phyloP scores from a whole-genome alignment of 1,139 yeast genomes.

The Kodamaea derodonti region DNA sequence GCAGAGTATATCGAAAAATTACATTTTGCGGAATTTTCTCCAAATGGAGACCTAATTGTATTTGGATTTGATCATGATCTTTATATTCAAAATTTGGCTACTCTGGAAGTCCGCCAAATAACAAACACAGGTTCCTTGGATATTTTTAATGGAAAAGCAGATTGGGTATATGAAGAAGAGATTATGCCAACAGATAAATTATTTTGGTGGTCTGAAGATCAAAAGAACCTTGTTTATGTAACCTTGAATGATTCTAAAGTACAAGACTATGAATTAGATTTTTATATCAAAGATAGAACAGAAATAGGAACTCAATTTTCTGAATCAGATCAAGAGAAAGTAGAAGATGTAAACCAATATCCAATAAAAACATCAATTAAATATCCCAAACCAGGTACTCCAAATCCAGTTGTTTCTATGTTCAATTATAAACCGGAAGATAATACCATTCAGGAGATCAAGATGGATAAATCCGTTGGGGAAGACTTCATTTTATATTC shows the following conservation, averaged over 20 bases:
- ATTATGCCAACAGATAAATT: constrained; percentile 62
- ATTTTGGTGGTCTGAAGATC: constrained; percentile 87
- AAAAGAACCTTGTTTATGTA: constrained; percentile 58
- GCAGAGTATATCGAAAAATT: constrained; percentile 20
- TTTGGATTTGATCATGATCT: constrained; percentile 66
- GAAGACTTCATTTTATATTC: constrained; percentile 63
- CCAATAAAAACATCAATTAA: constrained; percentile 52
- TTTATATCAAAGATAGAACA: constrained; percentile 43
- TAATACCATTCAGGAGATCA: constrained; percentile 16
- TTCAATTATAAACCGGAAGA: constrained; percentile 38
- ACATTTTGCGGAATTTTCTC: constrained; percentile 71
- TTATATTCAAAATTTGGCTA: constrained; percentile 40
- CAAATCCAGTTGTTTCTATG: constrained; percentile 60
- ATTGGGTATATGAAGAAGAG: constrained; percentile 98
- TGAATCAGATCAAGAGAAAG: constrained; percentile 13
- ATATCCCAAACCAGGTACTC: constrained; percentile 87
- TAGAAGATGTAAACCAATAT: constrained; percentile 42
- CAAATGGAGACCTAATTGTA: constrained; percentile 61
- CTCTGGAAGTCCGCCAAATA: constrained; percentile 33
- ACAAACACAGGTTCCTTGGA: constrained; percentile 66
- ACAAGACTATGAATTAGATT: constrained; percentile 59
- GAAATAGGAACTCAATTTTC: constrained; percentile 28
- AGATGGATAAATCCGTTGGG: constrained; percentile 21
- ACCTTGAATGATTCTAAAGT: constrained; percentile 72
- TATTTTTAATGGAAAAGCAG: constrained; percentile 84